phyloP scores from a whole-genome alignment of 257 asterid species.

The Lycium barbarum region DNA sequence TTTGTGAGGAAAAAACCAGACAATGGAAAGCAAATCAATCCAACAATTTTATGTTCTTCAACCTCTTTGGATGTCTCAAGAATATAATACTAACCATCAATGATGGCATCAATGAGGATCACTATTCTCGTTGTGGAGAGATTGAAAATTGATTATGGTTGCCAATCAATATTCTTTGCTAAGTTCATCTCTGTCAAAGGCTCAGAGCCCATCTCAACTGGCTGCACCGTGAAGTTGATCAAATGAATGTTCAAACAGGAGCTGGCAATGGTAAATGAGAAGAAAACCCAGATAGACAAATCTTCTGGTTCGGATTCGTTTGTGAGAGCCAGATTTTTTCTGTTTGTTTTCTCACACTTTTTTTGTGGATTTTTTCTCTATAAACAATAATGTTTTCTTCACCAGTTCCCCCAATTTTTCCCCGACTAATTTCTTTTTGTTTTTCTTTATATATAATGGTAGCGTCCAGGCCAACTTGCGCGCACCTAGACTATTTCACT shows the following conservation, averaged over 20 bases:
- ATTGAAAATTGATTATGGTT: conserved; percentile 2
- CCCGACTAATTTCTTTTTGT: neutral
- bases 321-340: neutral
- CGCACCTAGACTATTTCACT: neutral
- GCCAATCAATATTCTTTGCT: neutral
- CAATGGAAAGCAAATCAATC: conserved; percentile 12
- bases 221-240: neutral
- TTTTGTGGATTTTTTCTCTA: neutral
- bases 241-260: neutral
- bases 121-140: neutral
- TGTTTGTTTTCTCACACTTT: conserved; percentile 16
- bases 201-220: neutral
- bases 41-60: neutral
- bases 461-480: neutral
- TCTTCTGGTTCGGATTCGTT: neutral
- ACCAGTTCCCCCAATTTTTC: neutral
- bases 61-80: neutral
- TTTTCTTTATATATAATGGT: neutral
- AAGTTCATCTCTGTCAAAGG: neutral
- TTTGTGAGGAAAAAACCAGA: neutral
- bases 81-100: neutral
- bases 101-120: conserved; percentile 18
- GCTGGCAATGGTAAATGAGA: neutral
- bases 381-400: neutral
- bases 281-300: neutral